Conservation (phyloP, 2,329 filamentous ascomycete genomes). For the Elsinoe ampelina region DNA sequence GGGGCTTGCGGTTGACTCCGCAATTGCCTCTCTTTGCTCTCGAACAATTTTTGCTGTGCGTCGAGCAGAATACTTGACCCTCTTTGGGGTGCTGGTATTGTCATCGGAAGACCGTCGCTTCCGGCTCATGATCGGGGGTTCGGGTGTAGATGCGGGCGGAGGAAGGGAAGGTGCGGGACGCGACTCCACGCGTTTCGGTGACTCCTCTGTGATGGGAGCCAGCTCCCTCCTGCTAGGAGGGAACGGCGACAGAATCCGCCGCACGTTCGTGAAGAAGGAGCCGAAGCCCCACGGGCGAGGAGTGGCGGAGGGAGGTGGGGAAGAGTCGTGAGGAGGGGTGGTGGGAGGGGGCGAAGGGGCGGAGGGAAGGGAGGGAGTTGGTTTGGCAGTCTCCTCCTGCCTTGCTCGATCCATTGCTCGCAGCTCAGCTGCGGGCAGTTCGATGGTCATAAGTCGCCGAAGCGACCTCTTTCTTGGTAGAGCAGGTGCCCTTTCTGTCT, state of each 20-base stretch:
- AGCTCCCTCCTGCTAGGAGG: conserved; percentile 8
- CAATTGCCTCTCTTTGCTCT: conserved; percentile 3
- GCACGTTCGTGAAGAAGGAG: neutral
- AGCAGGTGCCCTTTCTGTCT: conserved; percentile 3
- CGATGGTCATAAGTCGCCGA: conserved; percentile 12
- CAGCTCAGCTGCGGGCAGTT: conserved; percentile 7
- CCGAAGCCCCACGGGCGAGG: conserved; percentile 8
- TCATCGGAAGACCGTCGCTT: conserved; percentile 4
- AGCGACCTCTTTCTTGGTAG: conserved; percentile 9
- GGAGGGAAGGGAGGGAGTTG: neutral
- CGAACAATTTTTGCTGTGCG: neutral
- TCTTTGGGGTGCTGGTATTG: conserved; percentile 8
- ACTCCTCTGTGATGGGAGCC: conserved; percentile 6
- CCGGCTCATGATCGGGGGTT: neutral
- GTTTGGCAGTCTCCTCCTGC: conserved; percentile 11
- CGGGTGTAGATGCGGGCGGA: neutral
- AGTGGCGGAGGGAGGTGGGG: neutral
- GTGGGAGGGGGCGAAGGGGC: neutral
- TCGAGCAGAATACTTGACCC: conserved; percentile 1
- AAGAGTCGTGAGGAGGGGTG: neutral
- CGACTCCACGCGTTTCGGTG: neutral
- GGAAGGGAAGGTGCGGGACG: neutral
- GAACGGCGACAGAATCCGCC: conserved; percentile 12
- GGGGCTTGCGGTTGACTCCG: conserved; percentile 1
- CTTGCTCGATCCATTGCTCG: neutral